Conservation (phyloP, 129 eudicot genomes). For the Lactuca sativa region DNA sequence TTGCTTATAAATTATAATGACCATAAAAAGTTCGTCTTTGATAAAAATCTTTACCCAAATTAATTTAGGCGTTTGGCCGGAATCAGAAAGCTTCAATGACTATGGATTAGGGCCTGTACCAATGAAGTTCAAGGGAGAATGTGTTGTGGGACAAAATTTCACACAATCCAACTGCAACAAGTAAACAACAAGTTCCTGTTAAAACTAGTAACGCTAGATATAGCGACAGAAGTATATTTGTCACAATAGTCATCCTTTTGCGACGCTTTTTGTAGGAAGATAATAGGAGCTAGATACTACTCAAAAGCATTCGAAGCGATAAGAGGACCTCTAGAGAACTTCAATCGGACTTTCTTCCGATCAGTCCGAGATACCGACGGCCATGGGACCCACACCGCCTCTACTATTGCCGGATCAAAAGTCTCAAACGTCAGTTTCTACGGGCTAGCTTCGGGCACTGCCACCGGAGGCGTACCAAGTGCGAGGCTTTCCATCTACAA, state of each 20-base stretch:
- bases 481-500: slow-evolving; percentile 72
- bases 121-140: slow-evolving; percentile 54
- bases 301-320: slow-evolving; percentile 48
- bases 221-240: neutral
- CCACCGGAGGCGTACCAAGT: slow-evolving; percentile 65
- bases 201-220: too few species aligned
- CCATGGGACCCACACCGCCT: slow-evolving; percentile 66
- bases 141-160: slow-evolving; percentile 58
- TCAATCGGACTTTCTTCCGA: slow-evolving; percentile 40
- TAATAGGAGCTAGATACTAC: slow-evolving; percentile 70
- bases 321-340: slow-evolving; percentile 48
- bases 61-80: slow-evolving; percentile 66
- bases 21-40: neutral
- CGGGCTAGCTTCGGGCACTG: slow-evolving; percentile 59
- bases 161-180: slow-evolving; percentile 55
- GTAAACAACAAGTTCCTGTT: slow-evolving; percentile 22
- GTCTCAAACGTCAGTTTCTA: slow-evolving; percentile 40
- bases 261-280: slow-evolving; percentile 42
- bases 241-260: neutral
- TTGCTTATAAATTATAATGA: neutral
- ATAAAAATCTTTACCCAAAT: neutral
- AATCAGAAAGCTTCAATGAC: slow-evolving; percentile 64
- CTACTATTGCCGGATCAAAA: slow-evolving; percentile 65
- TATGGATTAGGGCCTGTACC: slow-evolving; percentile 63
- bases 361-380: slow-evolving; percentile 63